Percentiles rank a stretch among this genome's conserved stretches.
Conservation (phyloP, 257 asterid genomes). For the Cruciata laevipes region DNA sequence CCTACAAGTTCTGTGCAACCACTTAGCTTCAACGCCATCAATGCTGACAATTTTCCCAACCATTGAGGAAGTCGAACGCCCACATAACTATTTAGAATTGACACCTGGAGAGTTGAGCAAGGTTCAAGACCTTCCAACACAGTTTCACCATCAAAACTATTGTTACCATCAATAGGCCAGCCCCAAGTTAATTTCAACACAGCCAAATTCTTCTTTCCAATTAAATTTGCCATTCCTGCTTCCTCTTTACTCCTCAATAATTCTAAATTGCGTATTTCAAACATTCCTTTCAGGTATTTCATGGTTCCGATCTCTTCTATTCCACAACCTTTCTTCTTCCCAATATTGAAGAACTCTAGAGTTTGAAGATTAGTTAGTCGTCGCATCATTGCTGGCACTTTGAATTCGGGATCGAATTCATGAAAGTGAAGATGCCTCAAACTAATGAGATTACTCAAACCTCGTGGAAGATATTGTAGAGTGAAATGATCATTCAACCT, state of each 20-base stretch:
- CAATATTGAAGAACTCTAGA: slow-evolving; percentile 1
- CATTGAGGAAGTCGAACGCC: background rate
- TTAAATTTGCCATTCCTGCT: slow-evolving; percentile 2
- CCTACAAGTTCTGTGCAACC: background rate
- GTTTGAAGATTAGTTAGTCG: slow-evolving; percentile 20
- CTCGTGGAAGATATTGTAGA: slow-evolving; percentile 13
- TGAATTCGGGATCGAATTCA: background rate
- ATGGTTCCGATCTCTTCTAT: slow-evolving; percentile 24
- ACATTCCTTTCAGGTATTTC: background rate
- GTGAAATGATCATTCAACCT: background rate
- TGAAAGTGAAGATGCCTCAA: slow-evolving; percentile 28
- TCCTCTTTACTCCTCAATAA: slow-evolving; percentile 14
- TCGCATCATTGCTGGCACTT: slow-evolving; percentile 21
- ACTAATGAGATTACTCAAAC: slow-evolving; percentile 12
- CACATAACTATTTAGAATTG: background rate
- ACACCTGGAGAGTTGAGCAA: background rate
- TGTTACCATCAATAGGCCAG: background rate
- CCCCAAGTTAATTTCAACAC: slow-evolving; percentile 9
- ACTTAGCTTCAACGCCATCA: background rate
- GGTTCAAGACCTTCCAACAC: slow-evolving; percentile 3
- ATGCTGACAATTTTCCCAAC: background rate
- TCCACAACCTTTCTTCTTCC: slow-evolving; percentile 10
- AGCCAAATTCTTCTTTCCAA: slow-evolving; percentile 5
- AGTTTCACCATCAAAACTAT: background rate
- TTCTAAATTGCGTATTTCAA: slow-evolving; percentile 12